A percentile compares a stretch with the other conserved stretches of the same genome.
These are phyloP conservation scores for Ascochyta clinopodiicola DNA, from an alignment of 2,329 filamentous ascomycete genomes.

Conservation along the genomic window DNA sequence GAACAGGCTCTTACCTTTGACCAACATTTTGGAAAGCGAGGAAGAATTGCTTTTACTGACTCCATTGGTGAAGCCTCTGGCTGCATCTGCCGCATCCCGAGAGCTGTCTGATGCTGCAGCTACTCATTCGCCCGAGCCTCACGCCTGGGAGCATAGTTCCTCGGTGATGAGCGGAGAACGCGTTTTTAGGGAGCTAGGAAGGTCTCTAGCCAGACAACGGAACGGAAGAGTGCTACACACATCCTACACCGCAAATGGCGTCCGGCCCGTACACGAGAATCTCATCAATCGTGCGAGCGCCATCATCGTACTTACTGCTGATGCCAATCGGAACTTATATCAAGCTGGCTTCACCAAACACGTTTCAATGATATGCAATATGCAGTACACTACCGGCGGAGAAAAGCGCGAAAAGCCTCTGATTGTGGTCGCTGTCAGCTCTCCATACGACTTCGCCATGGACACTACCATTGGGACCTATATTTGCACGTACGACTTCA, in stretches of 20 bases:
- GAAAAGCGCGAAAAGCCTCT: conserved; percentile 81
- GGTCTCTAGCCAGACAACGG: conserved; percentile 82
- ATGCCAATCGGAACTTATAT: conserved; percentile 92
- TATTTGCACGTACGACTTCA: conserved; percentile 95
- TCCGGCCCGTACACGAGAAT: conserved; percentile 91
- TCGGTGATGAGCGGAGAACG: conserved; percentile 89
- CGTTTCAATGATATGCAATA: conserved; percentile 91
- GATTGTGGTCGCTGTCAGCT: conserved; percentile 91
- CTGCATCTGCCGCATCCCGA: conserved; percentile 83
- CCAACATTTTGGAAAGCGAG: conserved; percentile 78
- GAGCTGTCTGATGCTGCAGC: conserved; percentile 67
- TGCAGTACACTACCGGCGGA: conserved; percentile 73
- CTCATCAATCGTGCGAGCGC: conserved; percentile 86
- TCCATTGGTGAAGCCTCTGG: conserved; percentile 88
- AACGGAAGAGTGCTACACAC: conserved; percentile 90
- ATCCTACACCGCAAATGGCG: conserved; percentile 92
- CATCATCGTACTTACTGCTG: conserved; percentile 89
- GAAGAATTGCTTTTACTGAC: conserved; percentile 91
- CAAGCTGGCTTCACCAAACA: conserved; percentile 96
- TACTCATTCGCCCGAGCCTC: conserved; percentile 62
- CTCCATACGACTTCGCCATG: conserved; percentile 95
- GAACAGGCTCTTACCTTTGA: conserved; percentile 81
- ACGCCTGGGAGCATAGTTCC: conserved; percentile 62
- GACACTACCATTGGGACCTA: conserved; percentile 91
- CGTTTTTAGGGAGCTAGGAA: conserved; percentile 88